A percentile compares a stretch with the other conserved stretches of the same genome.
Evolutionary conservation across 2,329 filamentous ascomycete genomes (phyloP).

Genomic region (Arachnomyces sp.): DNA sequence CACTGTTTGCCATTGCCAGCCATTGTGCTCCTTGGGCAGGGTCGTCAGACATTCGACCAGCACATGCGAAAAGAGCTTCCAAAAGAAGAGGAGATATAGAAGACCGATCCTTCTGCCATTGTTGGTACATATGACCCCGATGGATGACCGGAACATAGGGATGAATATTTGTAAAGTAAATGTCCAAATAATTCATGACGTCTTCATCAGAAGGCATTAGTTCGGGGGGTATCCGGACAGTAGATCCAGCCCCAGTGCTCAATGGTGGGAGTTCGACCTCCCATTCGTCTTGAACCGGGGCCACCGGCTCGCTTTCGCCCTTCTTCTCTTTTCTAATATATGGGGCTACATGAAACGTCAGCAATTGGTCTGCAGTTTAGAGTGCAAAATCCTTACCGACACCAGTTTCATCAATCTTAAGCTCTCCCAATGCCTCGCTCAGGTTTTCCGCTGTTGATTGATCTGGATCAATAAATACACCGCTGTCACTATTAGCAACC

Average conservation of each 20-base stretch:
- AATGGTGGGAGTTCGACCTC: conserved; percentile 64
- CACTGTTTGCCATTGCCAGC: conserved; percentile 81
- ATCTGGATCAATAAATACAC: conserved; percentile 52
- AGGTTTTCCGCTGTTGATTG: conserved; percentile 64
- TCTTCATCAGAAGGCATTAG: conserved; percentile 87
- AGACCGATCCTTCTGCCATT: conserved; percentile 78
- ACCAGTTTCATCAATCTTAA: conserved; percentile 81
- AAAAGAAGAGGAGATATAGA: conserved; percentile 82
- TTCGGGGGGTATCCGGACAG: conserved; percentile 81
- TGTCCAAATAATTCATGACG: conserved; percentile 74
- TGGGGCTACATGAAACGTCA: conserved; percentile 51
- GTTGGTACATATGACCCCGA: conserved; percentile 72
- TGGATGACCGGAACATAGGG: conserved; percentile 88
- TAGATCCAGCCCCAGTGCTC: conserved; percentile 61
- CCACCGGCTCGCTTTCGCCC: conserved; percentile 43
- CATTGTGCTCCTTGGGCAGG: conserved; percentile 81
- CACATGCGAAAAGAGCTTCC: conserved; percentile 86
- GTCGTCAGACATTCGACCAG: conserved; percentile 74
- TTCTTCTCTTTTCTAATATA: conserved; percentile 66
- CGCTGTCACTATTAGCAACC: conserved; percentile 30
- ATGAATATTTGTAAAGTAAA: conserved; percentile 85
- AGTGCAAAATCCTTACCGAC: conserved; percentile 54
- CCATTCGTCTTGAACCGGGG: conserved; percentile 58
- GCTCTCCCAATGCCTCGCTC: conserved; percentile 71
- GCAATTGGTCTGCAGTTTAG: conserved; percentile 7